Base-by-base conservation (phyloP, 768 basidiomycete species). In the Tulasnella sp. region DNA sequence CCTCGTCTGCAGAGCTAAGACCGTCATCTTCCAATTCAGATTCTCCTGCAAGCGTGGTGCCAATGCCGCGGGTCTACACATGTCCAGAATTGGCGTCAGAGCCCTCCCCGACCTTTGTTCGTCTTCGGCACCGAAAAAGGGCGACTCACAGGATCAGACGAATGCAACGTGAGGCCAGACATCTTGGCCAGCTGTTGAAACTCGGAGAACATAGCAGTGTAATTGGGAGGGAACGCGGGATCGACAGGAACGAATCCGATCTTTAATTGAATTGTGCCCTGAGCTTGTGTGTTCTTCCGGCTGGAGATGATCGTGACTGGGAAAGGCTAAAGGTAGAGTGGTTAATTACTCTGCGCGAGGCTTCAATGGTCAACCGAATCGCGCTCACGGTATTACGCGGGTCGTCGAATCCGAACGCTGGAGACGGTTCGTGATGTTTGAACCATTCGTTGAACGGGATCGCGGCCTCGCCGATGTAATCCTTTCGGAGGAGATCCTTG, bases 381-480 rank as follows among this genome's bases (percentile, higher is more conserved):
- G 69, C 13, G 85, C 89, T 35, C 46, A 93, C 95, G 84, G 89
- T 88, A 82, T 96, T 94, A n/a, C 84, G 86, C 13, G 86, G 84
- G 61, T 92, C 90, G 70, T 89, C 87, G 84, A 89, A 95, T 15
- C 82, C 88, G 79, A 87, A 88, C 0, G 85, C 77, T 9, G 77
- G 77, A 71, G 77, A 77, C 10, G 77, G 77, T 51, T 77, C 84
- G 23, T 84, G 85, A 77, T 82, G 86, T 55, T 79, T 86, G 81
- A 96, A 98, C 94, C 95, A 97, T 44, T 93, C 90, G 26, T 91
- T 91, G n/a, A 97, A 83, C 0, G 90, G 88, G 9, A 98, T 80
- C 0, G 91, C 88, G 5, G 89, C 88, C 84, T 99, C 97, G 20
- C 98, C 98, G 20, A 99, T 87, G 83, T 98, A 99, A 69, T 98